Base-by-base conservation (phyloP, 1,139 yeast species). In the Cylindricascospora bacillispora region DNA sequence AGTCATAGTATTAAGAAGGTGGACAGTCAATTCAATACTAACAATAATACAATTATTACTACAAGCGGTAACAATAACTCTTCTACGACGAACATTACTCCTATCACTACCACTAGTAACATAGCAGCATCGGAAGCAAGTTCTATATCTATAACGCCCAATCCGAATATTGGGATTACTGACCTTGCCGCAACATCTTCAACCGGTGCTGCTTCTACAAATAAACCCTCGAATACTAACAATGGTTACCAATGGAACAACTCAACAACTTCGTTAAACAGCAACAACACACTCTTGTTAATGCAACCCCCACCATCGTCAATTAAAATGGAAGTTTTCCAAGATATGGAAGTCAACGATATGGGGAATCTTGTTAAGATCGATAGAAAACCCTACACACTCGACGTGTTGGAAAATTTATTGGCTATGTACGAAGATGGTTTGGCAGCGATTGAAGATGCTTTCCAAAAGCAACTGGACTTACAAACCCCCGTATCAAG, bases 351-450 rank as follows among this genome's bases (percentile, higher is more conserved):
- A 13, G 13, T 27, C 15, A 37, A 27, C 13, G 30, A 32, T 17
- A 22, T 26, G 14, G 41, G 40, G 15, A 26, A 26, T 2, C 27
- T 25, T 7, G 26, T 33, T 6, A 35, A 40, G 33, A 35, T 38
- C 11, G 54, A 51, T 25, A 41, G 43, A 20, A 49, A 49, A 28
- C 50, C 52, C 12, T 39, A 37, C n/a, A 48, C 49, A n/a, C 34
- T 50, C 18, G 35, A 44, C 7, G 54, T 50, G 35, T 37, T 52
- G 20, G 45, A 47, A 27, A 30, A 31, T 9, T 34, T 52, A 19
- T 39, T 52, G 11, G 38, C 40, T 31, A 38, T 47, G 44, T 47
- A 45, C 24, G 55, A 51, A 24, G 52, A 49, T 9, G 46, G 49
- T 4, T 32, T 52, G 10, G 50, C 56, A 3, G 46, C 43, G 1